Evolutionary conservation across 1,284 basidiomycete species (phyloP), one percentile per base, ranked within the genome.

Genomic region (Apiotrichum laibachii): DNA sequence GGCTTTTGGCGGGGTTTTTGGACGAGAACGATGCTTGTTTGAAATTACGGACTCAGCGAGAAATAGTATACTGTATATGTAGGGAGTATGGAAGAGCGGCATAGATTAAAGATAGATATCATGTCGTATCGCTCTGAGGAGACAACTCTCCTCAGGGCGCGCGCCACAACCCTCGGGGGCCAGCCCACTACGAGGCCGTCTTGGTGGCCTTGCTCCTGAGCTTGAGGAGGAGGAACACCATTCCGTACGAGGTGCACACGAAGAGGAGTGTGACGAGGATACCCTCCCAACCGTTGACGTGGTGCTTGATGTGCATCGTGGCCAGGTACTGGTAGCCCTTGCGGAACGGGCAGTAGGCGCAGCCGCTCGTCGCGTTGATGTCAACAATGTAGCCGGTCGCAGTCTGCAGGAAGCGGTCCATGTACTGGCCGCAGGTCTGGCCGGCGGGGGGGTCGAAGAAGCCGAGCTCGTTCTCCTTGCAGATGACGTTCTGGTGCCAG

Each of bases 191-290:
- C 49, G 49, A 51, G 8, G 55, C 55, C 5, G 62, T 70, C 67
- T 72, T 72, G 35, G 66, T 65, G n/a, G 61, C 50, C 60, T 72
- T 72, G 57, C 66, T 68, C 49, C 70, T 51, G 35, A 40, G 54
- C 50, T 59, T 59, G 48, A 59, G 53, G 12, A 59, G 58, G 21
- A 59, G 18, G 35, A 59, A 59, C n/a, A 59, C 58, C 9, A 59
- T 43, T 18, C 34, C 52, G 50, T 66, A 66, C 9, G 51, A 55
- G 9, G 54, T 45, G 2, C 60, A 5, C n/a, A 40, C 49, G 44
- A 61, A 66, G 18, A 66, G 60, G 43, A 55, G 33, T 4, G 64
- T 66, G 37, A 66, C 48, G 40, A 57, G 49, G 26, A 63, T 61
- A 16, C 63, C 62, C 19, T 56, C 48, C 62, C 60, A 65, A n/a